Conservation (phyloP, 2,329 filamentous ascomycete genomes). For the Bisporella sp. region DNA sequence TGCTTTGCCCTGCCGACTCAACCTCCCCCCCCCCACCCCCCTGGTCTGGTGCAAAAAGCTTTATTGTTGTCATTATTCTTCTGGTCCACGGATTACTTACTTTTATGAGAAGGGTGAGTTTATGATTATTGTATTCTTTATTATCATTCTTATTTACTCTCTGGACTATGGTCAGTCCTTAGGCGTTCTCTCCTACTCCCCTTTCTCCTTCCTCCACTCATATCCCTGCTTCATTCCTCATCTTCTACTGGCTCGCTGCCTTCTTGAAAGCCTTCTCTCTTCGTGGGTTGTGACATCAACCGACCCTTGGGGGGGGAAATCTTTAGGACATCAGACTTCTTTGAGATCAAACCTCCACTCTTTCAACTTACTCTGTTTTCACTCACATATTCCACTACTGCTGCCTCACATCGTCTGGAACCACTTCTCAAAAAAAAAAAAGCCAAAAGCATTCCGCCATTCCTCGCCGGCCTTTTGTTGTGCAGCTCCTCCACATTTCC, state of each 20-base stretch:
- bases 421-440: slow-evolving; percentile 2
- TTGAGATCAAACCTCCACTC: slow-evolving; percentile 22
- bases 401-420: slow-evolving; percentile 8
- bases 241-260: background rate
- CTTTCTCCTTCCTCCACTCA: no score
- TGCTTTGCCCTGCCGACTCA: no score
- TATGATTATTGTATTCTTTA: no score
- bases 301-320: slow-evolving; percentile 3
- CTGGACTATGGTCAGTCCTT: no score
- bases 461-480: slow-evolving; percentile 1
- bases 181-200: no score
- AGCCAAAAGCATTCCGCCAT: slow-evolving; percentile 4
- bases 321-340: slow-evolving; percentile 12
- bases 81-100: no score
- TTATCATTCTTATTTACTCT: no score
- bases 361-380: background rate
- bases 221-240: no score
- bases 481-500: background rate
- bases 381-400: slow-evolving; percentile 13
- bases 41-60: no score
- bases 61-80: no score
- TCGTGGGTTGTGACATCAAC: slow-evolving; percentile 19
- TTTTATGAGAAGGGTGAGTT: no score
- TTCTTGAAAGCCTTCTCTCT: background rate
- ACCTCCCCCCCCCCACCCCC: no score